A percentile compares a stretch with the other conserved stretches of the same genome.
These are phyloP conservation scores for Coemansia sp. DNA, from an alignment of 192 early-diverging fungal species.

Conservation along the genomic window DNA sequence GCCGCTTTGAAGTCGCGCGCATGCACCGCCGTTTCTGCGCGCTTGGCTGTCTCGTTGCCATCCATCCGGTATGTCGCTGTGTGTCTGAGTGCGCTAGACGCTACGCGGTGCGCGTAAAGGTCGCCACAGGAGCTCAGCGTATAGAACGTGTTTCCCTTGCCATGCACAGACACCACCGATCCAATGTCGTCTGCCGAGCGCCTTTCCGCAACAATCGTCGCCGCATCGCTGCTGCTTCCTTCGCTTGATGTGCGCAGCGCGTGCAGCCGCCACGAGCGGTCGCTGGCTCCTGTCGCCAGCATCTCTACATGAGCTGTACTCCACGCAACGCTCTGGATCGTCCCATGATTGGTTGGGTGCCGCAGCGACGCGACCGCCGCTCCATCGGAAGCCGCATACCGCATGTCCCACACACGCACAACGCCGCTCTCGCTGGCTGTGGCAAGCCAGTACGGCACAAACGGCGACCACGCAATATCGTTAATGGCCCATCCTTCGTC, in stretches of 20 bases:
- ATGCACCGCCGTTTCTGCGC: conserved; percentile 29
- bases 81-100: conserved; percentile 10
- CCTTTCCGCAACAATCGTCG: conserved; percentile 23
- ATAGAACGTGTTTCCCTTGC: conserved; percentile 38
- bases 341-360: conserved; percentile 31
- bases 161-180: conserved; percentile 28
- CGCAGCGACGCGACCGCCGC: conserved; percentile 25
- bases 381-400: conserved; percentile 56
- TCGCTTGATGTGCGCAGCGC: conserved; percentile 24
- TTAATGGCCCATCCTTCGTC: conserved; percentile 42
- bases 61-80: conserved; percentile 17
- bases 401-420: conserved; percentile 71
- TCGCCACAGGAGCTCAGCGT: conserved; percentile 51
- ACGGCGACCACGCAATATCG: conserved; percentile 67
- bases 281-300: conserved; percentile 59
- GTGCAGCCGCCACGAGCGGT: conserved; percentile 61
- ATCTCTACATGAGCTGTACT: conserved; percentile 68
- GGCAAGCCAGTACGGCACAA: conserved; percentile 76
- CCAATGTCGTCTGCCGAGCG: conserved; percentile 50
- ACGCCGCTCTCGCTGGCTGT: conserved; percentile 59
- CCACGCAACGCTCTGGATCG: conserved; percentile 57
- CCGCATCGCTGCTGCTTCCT: not conserved
- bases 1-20: conserved; percentile 38
- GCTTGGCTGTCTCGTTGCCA: not conserved
- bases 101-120: conserved; percentile 44